Conservation (phyloP, 1,284 basidiomycete genomes). For the Leccinum variabile region DNA sequence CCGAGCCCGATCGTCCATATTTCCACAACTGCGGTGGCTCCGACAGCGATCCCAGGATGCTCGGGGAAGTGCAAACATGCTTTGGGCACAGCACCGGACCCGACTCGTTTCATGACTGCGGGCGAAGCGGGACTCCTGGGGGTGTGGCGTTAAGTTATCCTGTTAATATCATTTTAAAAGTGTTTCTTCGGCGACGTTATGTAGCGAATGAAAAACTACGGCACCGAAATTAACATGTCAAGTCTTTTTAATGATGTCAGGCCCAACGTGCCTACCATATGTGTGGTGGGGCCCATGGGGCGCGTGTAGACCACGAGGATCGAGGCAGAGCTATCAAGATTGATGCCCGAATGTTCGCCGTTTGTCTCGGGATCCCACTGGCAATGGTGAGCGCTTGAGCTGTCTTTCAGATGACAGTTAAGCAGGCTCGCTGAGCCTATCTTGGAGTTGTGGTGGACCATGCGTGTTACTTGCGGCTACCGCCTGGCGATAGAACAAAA, state of each 20-base stretch:
- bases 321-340: not conserved
- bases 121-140: not conserved
- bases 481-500: not conserved
- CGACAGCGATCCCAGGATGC: slow-evolving; percentile 5
- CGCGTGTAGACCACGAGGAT: slow-evolving; percentile 23
- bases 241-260: slow-evolving; percentile 13
- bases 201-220: slow-evolving; percentile 21
- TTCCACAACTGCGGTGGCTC: slow-evolving; percentile 8
- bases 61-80: slow-evolving; percentile 7
- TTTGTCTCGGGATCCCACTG: not conserved
- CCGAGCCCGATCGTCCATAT: slow-evolving; percentile 5
- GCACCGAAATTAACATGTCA: slow-evolving; percentile 16
- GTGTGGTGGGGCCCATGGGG: slow-evolving; percentile 7
- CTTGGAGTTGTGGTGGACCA: not conserved
- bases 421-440: too few species aligned
- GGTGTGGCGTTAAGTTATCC: not conserved
- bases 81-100: slow-evolving; percentile 12
- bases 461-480: not conserved
- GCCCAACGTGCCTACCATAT: slow-evolving; percentile 8
- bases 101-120: slow-evolving; percentile 15
- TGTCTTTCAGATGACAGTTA: not conserved
- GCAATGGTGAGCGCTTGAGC: too few species aligned
- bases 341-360: slow-evolving; percentile 1
- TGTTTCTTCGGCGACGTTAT: not conserved
- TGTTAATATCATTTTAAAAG: not conserved